Conservation (phyloP, 2,329 filamentous ascomycete species). For the Laburnicola sp. region DNA sequence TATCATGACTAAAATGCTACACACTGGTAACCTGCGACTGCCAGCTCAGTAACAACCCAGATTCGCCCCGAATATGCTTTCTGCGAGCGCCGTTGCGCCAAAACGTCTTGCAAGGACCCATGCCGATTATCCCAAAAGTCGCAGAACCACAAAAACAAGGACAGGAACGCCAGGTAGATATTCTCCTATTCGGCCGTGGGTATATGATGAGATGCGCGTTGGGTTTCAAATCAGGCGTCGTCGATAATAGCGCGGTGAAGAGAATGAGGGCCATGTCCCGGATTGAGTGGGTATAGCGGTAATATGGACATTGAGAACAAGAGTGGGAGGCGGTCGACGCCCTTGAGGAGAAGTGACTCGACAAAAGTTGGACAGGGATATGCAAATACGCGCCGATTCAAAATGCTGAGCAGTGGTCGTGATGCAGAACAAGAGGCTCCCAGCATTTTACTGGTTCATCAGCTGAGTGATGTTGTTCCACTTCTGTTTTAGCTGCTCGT, state of each 20-base stretch:
- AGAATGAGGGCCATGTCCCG: not conserved
- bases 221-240: constrained; percentile 9
- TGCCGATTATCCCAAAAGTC: constrained; percentile 20
- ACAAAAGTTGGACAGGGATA: constrained; percentile 23
- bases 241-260: not conserved
- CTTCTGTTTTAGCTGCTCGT: constrained; percentile 54
- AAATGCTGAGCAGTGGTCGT: not conserved
- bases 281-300: constrained; percentile 3
- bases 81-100: constrained; percentile 15
- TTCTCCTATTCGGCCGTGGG: constrained; percentile 21
- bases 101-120: constrained; percentile 8
- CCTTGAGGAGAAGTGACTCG: constrained; percentile 21
- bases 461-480: constrained; percentile 52
- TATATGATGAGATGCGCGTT: constrained; percentile 29
- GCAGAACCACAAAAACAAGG: constrained; percentile 15
- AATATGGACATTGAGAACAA: constrained; percentile 40
- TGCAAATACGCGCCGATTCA: constrained; percentile 9
- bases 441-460: constrained; percentile 42
- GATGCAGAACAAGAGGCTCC: not conserved
- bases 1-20: too few relatives aligned
- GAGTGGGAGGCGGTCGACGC: constrained; percentile 33
- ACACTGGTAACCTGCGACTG: constrained; percentile 1
- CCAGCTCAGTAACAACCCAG: not conserved
- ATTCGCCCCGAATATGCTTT: constrained; percentile 3
- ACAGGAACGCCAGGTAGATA: constrained; percentile 12